Percentiles rank a stretch among this genome's conserved stretches.
Conservation (phyloP, 2,329 filamentous ascomycete genomes). For the Coniochaeta sp. region DNA sequence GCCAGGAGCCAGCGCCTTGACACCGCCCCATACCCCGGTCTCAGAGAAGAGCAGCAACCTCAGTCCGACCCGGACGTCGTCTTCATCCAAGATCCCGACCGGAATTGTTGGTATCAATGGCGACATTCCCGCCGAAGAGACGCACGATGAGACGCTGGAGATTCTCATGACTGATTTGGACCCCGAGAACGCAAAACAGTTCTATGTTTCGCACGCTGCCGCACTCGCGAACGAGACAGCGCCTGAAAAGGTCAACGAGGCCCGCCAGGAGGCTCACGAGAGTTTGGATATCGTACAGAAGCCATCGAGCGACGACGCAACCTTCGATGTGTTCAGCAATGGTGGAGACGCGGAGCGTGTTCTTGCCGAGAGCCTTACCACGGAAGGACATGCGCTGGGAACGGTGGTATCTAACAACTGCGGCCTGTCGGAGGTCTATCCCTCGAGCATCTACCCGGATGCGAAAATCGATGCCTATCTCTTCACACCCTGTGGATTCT, state of each 20-base stretch:
- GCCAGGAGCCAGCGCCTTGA: constrained; percentile 63
- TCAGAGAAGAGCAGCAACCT: constrained; percentile 28
- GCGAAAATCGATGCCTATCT: constrained; percentile 92
- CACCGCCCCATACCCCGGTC: constrained; percentile 73
- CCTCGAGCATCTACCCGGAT: constrained; percentile 79
- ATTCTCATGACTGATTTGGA: constrained; percentile 68
- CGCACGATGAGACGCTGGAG: constrained; percentile 69
- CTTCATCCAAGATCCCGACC: constrained; percentile 42
- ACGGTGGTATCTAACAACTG: constrained; percentile 87
- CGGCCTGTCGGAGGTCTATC: constrained; percentile 84
- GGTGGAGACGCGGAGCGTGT: constrained; percentile 40
- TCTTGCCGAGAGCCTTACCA: constrained; percentile 61
- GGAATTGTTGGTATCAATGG: constrained; percentile 30
- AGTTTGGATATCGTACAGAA: constrained; percentile 46
- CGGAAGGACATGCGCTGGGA: constrained; percentile 88
- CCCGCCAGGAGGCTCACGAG: constrained; percentile 50
- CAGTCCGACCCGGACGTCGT: constrained; percentile 24
- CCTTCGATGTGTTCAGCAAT: constrained; percentile 77
- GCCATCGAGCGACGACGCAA: constrained; percentile 44
- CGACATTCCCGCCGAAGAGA: constrained; percentile 33
- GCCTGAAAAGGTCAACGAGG: constrained; percentile 58
- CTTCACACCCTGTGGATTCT: constrained; percentile 95
- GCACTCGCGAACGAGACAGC: constrained; percentile 78
- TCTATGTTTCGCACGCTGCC: constrained; percentile 68
- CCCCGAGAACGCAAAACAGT: constrained; percentile 61